phyloP scores from a whole-genome alignment of 2,329 filamentous ascomycete genomes.

The Claviceps capensis region DNA sequence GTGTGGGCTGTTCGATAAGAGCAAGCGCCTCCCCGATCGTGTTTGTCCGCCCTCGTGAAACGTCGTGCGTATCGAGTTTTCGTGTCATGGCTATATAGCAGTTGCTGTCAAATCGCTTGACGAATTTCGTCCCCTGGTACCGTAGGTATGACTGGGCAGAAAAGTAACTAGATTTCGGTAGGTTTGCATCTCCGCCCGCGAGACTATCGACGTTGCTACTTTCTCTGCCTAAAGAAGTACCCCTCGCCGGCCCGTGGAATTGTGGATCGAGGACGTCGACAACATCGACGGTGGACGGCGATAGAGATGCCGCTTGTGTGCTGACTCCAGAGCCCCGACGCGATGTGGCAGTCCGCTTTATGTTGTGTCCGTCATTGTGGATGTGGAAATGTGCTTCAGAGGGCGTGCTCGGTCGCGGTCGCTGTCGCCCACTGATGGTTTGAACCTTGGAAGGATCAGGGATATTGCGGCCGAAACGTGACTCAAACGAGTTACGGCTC shows the following conservation, averaged over 20 bases:
- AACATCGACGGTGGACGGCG: constrained; percentile 5
- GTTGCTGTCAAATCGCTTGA: constrained; percentile 93
- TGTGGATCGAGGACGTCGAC: constrained; percentile 40
- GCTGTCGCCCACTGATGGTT: constrained; percentile 59
- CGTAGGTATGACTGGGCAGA: constrained; percentile 95
- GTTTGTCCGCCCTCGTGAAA: constrained; percentile 62
- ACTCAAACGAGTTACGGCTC: constrained; percentile 92
- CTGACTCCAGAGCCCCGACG: constrained; percentile 27
- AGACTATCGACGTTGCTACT: constrained; percentile 29
- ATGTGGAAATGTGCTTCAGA: constrained; percentile 65
- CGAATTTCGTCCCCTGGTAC: constrained; percentile 94
- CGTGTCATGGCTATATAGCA: constrained; percentile 98
- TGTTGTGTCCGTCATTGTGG: constrained; percentile 69
- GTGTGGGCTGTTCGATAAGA: constrained; percentile 73
- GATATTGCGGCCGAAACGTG: constrained; percentile 84
- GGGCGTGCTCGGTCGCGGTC: constrained; percentile 44
- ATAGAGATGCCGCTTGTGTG: constrained; percentile 8
- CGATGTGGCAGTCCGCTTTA: constrained; percentile 39
- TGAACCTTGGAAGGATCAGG: constrained; percentile 75
- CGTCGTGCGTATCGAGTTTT: constrained; percentile 93
- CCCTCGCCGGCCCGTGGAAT: constrained; percentile 44
- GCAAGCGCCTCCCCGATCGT: constrained; percentile 62
- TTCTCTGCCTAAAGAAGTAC: background rate
- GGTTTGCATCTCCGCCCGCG: constrained; percentile 33
- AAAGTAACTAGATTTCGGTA: constrained; percentile 71